A percentile compares a stretch with the other conserved stretches of the same genome.
These are phyloP conservation scores for Mycena albidolilacea DNA, from an alignment of 768 basidiomycete genomes.

Conservation along the genomic window DNA sequence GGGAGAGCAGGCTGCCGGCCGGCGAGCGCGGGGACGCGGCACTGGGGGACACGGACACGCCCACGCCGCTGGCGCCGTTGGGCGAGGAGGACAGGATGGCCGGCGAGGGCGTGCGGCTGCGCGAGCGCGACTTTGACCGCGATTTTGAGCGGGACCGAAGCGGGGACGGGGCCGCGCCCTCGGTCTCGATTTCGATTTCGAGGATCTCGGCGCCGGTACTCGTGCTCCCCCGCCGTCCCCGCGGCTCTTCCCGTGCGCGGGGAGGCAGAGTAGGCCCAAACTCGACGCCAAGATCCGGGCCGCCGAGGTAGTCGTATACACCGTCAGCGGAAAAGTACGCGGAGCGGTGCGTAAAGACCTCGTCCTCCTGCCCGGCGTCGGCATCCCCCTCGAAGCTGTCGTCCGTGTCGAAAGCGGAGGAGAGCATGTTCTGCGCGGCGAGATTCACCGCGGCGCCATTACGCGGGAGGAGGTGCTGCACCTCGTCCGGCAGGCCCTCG, in stretches of 20 bases:
- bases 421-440: constrained; percentile 19
- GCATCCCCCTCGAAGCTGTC: constrained; percentile 39
- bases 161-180: constrained; percentile 32
- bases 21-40: constrained; percentile 16
- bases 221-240: constrained; percentile 41
- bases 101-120: constrained; percentile 64
- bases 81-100: constrained; percentile 34
- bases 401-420: constrained; percentile 39
- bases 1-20: constrained; percentile 16
- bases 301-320: constrained; percentile 74
- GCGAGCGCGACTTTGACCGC: constrained; percentile 55
- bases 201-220: constrained; percentile 43
- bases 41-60: neutral
- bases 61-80: neutral
- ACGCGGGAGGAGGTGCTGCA: constrained; percentile 8
- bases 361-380: constrained; percentile 12
- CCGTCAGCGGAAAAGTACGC: constrained; percentile 43
- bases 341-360: constrained; percentile 38
- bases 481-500: constrained; percentile 49
- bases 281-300: constrained; percentile 70
- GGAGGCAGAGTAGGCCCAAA: constrained; percentile 48
- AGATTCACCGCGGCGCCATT: constrained; percentile 29
- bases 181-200: constrained; percentile 49
- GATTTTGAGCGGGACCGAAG: constrained; percentile 56
- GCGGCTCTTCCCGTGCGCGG: constrained; percentile 14